Conservation (phyloP, 164 flowering plant genomes). For the Stephania cephalantha region DNA sequence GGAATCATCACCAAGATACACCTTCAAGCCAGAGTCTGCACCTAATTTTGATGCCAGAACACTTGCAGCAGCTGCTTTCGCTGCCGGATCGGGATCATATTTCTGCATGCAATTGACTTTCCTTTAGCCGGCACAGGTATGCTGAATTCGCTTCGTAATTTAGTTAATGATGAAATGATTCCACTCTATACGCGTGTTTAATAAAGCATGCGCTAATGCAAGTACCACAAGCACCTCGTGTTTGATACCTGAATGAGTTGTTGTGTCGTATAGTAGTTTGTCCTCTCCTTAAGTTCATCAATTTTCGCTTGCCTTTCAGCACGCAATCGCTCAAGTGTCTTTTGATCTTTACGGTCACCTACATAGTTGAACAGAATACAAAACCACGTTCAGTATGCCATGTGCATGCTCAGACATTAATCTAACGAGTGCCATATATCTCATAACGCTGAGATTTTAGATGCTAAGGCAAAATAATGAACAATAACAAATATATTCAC, state of each 20-base stretch:
- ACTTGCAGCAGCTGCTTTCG: slow-evolving; percentile 95
- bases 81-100: slow-evolving; percentile 93
- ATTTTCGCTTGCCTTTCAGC: slow-evolving; percentile 84
- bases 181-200: background rate
- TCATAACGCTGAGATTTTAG: background rate
- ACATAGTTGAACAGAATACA: slow-evolving; percentile 1
- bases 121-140: background rate
- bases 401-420: background rate
- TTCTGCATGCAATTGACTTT: slow-evolving; percentile 37
- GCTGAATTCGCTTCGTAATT: background rate
- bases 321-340: slow-evolving; percentile 73
- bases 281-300: slow-evolving; percentile 85
- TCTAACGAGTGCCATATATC: background rate
- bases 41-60: slow-evolving; percentile 89
- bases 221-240: background rate
- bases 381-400: background rate
- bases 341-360: slow-evolving; percentile 85
- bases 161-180: background rate
- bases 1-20: slow-evolving; percentile 56
- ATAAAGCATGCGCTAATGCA: background rate
- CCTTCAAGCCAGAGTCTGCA: slow-evolving; percentile 87
- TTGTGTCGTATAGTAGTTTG: slow-evolving; percentile 83
- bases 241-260: slow-evolving; percentile 84
- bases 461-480: background rate
- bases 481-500: background rate